Percentiles rank a stretch among this genome's conserved stretches.
Conservation (phyloP, 2,329 filamentous ascomycete species). For the Incumbomyces lentus region DNA sequence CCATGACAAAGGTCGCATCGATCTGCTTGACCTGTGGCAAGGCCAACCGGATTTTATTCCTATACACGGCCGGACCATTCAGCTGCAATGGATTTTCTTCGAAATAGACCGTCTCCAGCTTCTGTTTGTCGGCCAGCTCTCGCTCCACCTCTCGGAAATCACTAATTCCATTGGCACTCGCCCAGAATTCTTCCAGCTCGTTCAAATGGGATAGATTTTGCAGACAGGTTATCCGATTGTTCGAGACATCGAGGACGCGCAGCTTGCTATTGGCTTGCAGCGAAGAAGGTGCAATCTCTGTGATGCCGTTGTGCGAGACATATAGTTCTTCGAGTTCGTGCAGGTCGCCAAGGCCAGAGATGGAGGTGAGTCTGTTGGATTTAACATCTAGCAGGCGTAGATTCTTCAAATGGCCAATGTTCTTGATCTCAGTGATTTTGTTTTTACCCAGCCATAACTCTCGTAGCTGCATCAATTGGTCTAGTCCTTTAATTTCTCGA, state of each 20-base stretch:
- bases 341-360: conserved; percentile 65
- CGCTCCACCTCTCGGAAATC: conserved; percentile 74
- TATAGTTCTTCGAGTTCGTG: conserved; percentile 82
- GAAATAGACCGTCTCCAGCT: conserved; percentile 84
- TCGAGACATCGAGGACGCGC: conserved; percentile 75
- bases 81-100: conserved; percentile 87
- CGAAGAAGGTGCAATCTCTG: conserved; percentile 53
- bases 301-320: conserved; percentile 87
- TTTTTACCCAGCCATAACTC: conserved; percentile 94
- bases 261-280: conserved; percentile 58
- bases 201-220: conserved; percentile 58
- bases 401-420: conserved; percentile 63
- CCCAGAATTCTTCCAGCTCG: conserved; percentile 85
- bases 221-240: conserved; percentile 71
- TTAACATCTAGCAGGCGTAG: conserved; percentile 87
- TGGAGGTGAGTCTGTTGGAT: conserved; percentile 76
- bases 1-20: conserved; percentile 54
- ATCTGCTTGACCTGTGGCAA: conserved; percentile 86
- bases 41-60: conserved; percentile 84
- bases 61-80: conserved; percentile 68
- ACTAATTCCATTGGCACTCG: conserved; percentile 70
- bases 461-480: conserved; percentile 65
- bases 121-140: conserved; percentile 65
- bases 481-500: conserved; percentile 75
- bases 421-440: conserved; percentile 75